phyloP scores from a whole-genome alignment of 257 asterid species.

The Oldenlandia corymbosa region DNA sequence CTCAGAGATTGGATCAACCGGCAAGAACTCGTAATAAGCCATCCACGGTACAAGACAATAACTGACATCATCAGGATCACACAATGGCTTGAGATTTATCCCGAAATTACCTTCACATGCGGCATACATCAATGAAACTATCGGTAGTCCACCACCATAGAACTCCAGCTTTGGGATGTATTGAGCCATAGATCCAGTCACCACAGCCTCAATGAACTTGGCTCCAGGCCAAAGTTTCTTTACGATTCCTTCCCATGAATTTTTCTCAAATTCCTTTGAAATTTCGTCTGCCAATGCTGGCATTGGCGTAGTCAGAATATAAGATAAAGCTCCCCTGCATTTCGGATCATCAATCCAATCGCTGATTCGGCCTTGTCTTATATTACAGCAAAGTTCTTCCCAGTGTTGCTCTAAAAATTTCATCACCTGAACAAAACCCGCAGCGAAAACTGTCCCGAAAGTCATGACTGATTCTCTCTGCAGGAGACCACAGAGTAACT shows the following conservation, averaged over 20 bases:
- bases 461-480: not conserved
- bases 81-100: conserved; percentile 2
- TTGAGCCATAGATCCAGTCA: conserved; percentile 12
- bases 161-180: conserved; percentile 1
- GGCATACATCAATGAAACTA: not conserved
- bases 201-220: not conserved
- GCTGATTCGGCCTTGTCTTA: conserved; percentile 4
- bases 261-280: not conserved
- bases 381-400: not conserved
- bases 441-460: not conserved
- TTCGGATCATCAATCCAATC: conserved; percentile 7
- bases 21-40: conserved; percentile 11
- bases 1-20: not conserved
- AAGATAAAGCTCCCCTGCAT: conserved; percentile 2
- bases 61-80: not conserved
- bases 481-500: not conserved
- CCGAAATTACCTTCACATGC: not conserved
- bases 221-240: conserved; percentile 13
- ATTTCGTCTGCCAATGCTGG: conserved; percentile 7
- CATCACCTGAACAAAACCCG: not conserved
- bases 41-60: conserved; percentile 11
- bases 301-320: not conserved
- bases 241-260: conserved; percentile 15
- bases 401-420: not conserved
- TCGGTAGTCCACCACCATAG: not conserved